Evolutionary conservation across 2,329 filamentous ascomycete genomes (phyloP), one percentile per base, ranked within the genome.

Genomic region (Apiospora pterosperma): DNA sequence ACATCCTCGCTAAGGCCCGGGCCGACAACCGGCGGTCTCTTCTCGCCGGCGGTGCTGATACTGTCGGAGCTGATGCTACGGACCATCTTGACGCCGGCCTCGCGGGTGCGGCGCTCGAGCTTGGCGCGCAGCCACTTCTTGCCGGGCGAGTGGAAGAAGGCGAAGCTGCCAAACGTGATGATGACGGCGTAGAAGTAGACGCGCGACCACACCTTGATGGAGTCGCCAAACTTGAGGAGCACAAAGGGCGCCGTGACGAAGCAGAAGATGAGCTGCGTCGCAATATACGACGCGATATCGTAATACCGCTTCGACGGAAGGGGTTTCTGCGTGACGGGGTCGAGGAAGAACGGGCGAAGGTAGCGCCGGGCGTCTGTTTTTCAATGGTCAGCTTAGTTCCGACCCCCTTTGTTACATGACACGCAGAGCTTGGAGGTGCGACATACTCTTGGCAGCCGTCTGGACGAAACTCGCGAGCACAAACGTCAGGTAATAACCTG

Each of bases 401-500:
- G 4, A n/a, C 3, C 4, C 7, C 14, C 3, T 55, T 34, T 19
- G 14, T 34, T 64, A 73, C 63, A 52, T 52, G 10, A 10, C 39
- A 42, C 16, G 28, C 3, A 42, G 8, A 38, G 34, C 34, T 21
- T 36, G 36, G 6, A n/a, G 60, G 14, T n/a, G 5, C 28, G 34
- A 84, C 90, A 76, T 83, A 97, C 94, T 93, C 82, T 99, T 99
- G 63, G 96, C 94, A 21, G 90, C 90, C 2, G 93, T 97, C 76
- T 99, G 96, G 36, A 97, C 86, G 69, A 99, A 92, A 67, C 93
- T 93, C 1, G 92, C 96, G 8, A 98, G 84, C 44, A 98, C 80
- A 73, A 99, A 99, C 5, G 91, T 86, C 66, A 99, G 80, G 77
- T 98, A 98, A 78, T 99, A 99, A 6, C 96, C 96, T 0, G 96